Evolutionary conservation across 768 basidiomycete species (phyloP).

Genomic region (Macrolepiota fuliginosa): DNA sequence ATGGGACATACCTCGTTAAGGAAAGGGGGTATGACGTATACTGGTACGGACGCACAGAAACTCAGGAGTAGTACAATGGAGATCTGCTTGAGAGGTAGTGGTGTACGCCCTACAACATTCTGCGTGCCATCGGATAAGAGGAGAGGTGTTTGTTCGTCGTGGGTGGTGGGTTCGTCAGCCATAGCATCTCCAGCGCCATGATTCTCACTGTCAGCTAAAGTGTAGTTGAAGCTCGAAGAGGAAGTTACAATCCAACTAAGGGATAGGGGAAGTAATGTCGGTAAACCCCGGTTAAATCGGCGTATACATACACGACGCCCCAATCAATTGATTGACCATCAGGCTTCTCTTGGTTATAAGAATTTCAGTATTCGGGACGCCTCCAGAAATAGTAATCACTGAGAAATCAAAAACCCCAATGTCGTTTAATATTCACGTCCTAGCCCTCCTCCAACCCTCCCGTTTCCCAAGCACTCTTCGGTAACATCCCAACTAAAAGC

Average conservation of each 20-base stretch:
- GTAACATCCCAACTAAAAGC: constrained; percentile 25
- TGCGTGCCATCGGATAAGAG: neutral
- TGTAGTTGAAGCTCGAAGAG: too few species aligned
- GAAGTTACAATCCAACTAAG: too few species aligned
- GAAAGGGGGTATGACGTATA: neutral
- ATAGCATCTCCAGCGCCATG: neutral
- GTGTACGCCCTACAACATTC: neutral
- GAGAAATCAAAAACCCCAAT: too few species aligned
- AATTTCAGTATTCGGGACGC: too few species aligned
- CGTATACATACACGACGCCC: too few species aligned
- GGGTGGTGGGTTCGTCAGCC: neutral
- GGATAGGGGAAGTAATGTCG: too few species aligned
- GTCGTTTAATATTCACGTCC: neutral
- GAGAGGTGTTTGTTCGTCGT: neutral
- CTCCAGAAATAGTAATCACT: too few species aligned
- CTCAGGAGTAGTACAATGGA: neutral
- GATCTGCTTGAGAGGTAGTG: neutral
- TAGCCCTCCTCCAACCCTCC: neutral
- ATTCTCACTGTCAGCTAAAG: too few species aligned
- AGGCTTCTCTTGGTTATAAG: too few species aligned
- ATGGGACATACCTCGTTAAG: neutral
- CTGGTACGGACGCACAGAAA: neutral
- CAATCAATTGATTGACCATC: too few species aligned
- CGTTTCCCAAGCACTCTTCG: neutral
- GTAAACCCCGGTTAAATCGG: too few species aligned